Evolutionary conservation across 192 early-diverging fungal genomes (phyloP), one percentile per base, ranked within the genome.

Genomic region (Rhizophagus clarus): DNA sequence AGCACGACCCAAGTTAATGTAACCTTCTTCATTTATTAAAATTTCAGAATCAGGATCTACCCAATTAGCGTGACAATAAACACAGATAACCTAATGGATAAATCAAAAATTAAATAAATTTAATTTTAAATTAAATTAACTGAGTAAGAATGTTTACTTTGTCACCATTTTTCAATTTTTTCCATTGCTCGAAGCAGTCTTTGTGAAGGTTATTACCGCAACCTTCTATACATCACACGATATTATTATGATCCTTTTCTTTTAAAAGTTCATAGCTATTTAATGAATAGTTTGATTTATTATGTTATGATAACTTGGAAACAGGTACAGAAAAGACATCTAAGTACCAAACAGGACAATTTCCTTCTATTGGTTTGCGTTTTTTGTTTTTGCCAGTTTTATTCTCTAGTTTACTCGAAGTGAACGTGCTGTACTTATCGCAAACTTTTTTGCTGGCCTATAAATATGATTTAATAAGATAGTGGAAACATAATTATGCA

Each of bases 171-270:
- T 20, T 69, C 22, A 34, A 69, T 22, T 7, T 9, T 2, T 69
- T 69, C 67, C 67, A 69, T 69, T 69, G 29, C 8, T 34, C 31
- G 20, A 69, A 69, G 22, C 67, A 69, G 3, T 37, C 67, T n/a
- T 69, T 37, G 22, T 69, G 67, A 69, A 69, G 6, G 20, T 69
- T 69, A 22, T 69, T 69, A 42, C 67, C 67, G 37, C 67, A 69
- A 69, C 31, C 29, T 17, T 34, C 17, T 37, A 0, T 12, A 40
- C 67, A 69, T 34, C 67, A 69, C 0, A 69, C 15, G 63, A 66
- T 66, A 2, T 66, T 26, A 42, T 14, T 2, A 11, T 11, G 10
- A 32, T 69, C 32, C 7, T 12, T 69, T 69, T 29, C 17, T 37
- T 28, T 3, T 32, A 69, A 69, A 1, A 34, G 1, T n/a, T 69